Conservation (phyloP, 768 basidiomycete genomes). For the Lactifluus hygrophoroides region DNA sequence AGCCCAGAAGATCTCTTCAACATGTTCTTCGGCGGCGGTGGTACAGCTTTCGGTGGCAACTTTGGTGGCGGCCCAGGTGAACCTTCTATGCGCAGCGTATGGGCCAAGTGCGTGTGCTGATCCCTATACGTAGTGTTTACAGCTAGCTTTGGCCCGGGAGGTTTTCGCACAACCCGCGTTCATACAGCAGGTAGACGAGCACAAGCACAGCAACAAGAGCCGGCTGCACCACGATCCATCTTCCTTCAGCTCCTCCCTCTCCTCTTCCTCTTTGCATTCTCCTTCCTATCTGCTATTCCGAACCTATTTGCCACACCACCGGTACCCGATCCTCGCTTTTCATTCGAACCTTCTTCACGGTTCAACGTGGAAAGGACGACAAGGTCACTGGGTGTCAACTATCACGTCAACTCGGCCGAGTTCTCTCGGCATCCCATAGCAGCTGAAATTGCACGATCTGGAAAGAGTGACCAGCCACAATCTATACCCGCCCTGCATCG, state of each 20-base stretch:
- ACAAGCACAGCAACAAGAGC: slow-evolving; percentile 29
- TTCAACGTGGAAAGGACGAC: slow-evolving; percentile 71
- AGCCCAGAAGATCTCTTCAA: slow-evolving; percentile 97
- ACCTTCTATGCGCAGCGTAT: slow-evolving; percentile 20
- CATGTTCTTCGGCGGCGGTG: slow-evolving; percentile 94
- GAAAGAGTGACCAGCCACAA: slow-evolving; percentile 22
- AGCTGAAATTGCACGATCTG: slow-evolving; percentile 48
- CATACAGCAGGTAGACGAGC: slow-evolving; percentile 33
- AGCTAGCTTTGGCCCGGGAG: slow-evolving; percentile 70
- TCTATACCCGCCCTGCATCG: slow-evolving; percentile 33
- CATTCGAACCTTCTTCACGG: slow-evolving; percentile 52
- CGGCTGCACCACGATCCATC: slow-evolving; percentile 49
- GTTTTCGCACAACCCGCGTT: slow-evolving; percentile 65
- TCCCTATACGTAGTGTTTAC: slow-evolving; percentile 49
- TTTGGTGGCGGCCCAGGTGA: slow-evolving; percentile 46
- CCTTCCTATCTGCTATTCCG: slow-evolving; percentile 73
- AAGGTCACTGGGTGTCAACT: slow-evolving; percentile 57
- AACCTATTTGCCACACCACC: slow-evolving; percentile 58
- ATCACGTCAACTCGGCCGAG: slow-evolving; percentile 76
- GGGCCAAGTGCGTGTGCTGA: slow-evolving; percentile 1
- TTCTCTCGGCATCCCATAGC: slow-evolving; percentile 76
- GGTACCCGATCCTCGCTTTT: slow-evolving; percentile 72
- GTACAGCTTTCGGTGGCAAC: slow-evolving; percentile 39
- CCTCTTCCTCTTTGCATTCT: slow-evolving; percentile 75
- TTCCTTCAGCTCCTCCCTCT: slow-evolving; percentile 78